phyloP scores from a whole-genome alignment of 495 filamentous ascomycete species.

The Xylaria sp. region DNA sequence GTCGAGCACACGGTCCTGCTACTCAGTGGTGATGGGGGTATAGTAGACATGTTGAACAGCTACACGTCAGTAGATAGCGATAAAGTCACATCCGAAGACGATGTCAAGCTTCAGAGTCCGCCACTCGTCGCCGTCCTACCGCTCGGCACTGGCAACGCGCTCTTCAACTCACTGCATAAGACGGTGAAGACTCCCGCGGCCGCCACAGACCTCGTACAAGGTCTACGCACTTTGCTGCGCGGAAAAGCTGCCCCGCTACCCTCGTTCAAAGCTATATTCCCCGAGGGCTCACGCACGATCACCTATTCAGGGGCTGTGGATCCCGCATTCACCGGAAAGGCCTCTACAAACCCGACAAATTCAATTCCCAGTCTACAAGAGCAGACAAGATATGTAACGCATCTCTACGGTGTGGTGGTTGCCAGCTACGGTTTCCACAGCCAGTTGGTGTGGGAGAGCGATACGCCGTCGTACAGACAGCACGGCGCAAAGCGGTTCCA shows the following conservation, averaged over 20 bases:
- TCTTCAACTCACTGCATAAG: conserved; percentile 72
- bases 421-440: conserved; percentile 89
- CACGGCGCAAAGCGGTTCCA: conserved; percentile 79
- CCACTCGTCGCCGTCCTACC: conserved; percentile 73
- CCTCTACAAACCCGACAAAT: neutral
- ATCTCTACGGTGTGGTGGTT: conserved; percentile 79
- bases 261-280: conserved; percentile 68
- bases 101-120: neutral
- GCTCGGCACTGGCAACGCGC: conserved; percentile 88
- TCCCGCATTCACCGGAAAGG: conserved; percentile 1
- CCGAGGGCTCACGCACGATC: conserved; percentile 65
- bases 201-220: conserved; percentile 50
- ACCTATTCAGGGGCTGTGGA: conserved; percentile 50
- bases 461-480: conserved; percentile 76
- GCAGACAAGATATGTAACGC: conserved; percentile 37
- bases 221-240: conserved; percentile 64
- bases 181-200: conserved; percentile 31
- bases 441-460: conserved; percentile 83
- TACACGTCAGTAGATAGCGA: conserved; percentile 6
- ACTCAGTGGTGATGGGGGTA: conserved; percentile 84
- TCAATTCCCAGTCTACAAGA: conserved; percentile 10
- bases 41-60: conserved; percentile 79
- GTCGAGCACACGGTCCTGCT: conserved; percentile 65
- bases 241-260: conserved; percentile 57
- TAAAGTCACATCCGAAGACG: neutral